Base-by-base conservation (phyloP, 225 moss, liverwort and hornwort species). In the Polytrichum commune region DNA sequence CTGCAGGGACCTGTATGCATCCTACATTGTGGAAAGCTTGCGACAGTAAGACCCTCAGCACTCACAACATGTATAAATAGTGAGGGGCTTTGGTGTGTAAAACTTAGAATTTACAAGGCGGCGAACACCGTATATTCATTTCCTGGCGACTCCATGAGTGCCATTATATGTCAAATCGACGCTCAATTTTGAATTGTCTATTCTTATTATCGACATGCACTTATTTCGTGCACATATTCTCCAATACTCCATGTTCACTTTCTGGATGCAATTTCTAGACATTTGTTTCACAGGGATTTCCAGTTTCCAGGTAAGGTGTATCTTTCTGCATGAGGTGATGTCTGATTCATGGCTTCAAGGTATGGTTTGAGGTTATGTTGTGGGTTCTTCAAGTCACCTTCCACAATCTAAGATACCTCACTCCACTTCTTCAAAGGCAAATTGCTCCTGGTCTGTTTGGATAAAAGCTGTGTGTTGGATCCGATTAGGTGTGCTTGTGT, bases 21-120 rank as follows among this genome's bases (percentile, higher is more conserved):
- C 91, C 25, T 96, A 93, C 68, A 89, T 96, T 74, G 95, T 96
- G 76, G 90, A 96, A 84, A 96, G 93, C 75, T 90, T 96, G 78
- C 86, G 91, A 29, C 90, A 87, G 77, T 91, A 86, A 80, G 61
- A 10, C 65, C 46, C 69, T 70, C 38, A 73, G 23, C 46, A 28
- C 70, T 27, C 8, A 57, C 58, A 61, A 75, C 55, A 82, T 71
- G 56, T 73, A 70, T 70, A 76, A 80, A 60, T 5, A 29, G 29
- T 56, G 69, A 58, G 69, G 58, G 23, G 29, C 19, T 27, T 16
- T 69, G n/a, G n/a, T 29, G 57, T 65, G 30, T 30, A 18, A 35
- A 30, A 35, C 19, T 29, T 56, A 69, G 69, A 4, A 25, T 60
- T 29, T 29, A 29, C 8, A 56, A 18, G n/a, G 20, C 28, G 57